Base-by-base conservation (phyloP, 805 yeast species). In the Monosporozyma servazzii region DNA sequence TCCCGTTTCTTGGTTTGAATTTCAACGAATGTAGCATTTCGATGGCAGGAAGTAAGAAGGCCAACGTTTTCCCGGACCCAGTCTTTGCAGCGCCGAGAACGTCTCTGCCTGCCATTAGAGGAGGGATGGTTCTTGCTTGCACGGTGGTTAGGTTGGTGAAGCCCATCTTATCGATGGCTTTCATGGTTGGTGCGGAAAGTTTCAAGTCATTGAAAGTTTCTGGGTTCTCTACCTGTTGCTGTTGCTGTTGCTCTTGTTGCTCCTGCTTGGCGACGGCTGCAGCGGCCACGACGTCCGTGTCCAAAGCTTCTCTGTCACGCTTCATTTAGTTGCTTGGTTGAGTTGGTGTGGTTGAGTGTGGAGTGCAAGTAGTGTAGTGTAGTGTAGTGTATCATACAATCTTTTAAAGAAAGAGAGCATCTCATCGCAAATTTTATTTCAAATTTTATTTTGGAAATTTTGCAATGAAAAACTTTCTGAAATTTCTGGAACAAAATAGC, bases 11-110 rank as follows among this genome's bases (percentile, higher is more conserved):
- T 51, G 99, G 98, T 71, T 91, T 93, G 75, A 90, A 93, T 67
- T 86, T 88, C 62, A 93, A 77, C 17, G 96, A 82, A 65, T 90
- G 86, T 51, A 93, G 76, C 72, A 89, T 73, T 71, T 93, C 99
- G 57, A 93, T 84, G 31, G 99, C 99, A 13, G 99, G 99, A 54
- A 93, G 78, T 63, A 93, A 74, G 61, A 93, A 93, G 9, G 99
- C 98, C 54, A 95, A 73, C 0, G 99, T 93, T 73, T 93, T 93
- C 67, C 99, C 99, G 1, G 97, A 89, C 50, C 99, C 99, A 2
- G 99, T 93, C 72, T 90, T 91, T 52, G 99, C 99, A n/a, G 99
- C 99, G 58, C 99, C 99, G 50, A 93, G 76, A 20, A 95, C 98
- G 71, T 93, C 99, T 60, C 91, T 81, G 44, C 99, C 99, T 1